Evolutionary conservation across 805 yeast genomes (phyloP).

Genomic region (Hanseniaspora guilliermondii): DNA sequence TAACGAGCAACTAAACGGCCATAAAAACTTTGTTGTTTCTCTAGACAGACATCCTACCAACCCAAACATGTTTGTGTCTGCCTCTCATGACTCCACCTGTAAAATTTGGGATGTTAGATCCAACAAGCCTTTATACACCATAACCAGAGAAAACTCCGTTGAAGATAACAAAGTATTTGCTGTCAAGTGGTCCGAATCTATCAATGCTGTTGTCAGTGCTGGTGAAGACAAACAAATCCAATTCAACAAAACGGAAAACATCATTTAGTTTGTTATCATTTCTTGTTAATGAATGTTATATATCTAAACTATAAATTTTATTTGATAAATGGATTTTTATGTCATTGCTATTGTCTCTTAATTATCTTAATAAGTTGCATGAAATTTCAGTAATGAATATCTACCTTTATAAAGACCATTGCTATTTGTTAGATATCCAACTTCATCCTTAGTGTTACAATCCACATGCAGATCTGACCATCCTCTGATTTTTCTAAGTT

Average conservation of each 20-base stretch:
- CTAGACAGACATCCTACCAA: conserved; percentile 64
- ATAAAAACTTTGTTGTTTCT: conserved; percentile 77
- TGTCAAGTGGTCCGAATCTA: conserved; percentile 64
- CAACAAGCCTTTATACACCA: conserved; percentile 65
- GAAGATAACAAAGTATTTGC: conserved; percentile 60
- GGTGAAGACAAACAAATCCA: conserved; percentile 91
- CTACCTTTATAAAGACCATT: conserved; percentile 66
- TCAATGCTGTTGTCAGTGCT: conserved; percentile 75
- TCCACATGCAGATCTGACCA: conserved; percentile 39
- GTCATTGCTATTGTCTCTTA: no score
- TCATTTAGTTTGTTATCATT: conserved; percentile 16
- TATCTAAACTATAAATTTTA: no score
- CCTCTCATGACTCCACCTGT: conserved; percentile 92
- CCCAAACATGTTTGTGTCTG: conserved; percentile 74
- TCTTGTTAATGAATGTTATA: background rate
- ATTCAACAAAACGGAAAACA: conserved; percentile 44
- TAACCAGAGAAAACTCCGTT: conserved; percentile 54
- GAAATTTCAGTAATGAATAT: conserved; percentile 46
- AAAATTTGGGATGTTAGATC: conserved; percentile 94
- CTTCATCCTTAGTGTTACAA: conserved; percentile 25
- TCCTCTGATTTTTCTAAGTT: conserved; percentile 45
- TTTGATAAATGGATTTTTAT: background rate
- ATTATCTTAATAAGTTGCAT: conserved; percentile 15
- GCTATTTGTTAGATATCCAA: conserved; percentile 47
- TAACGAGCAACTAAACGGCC: conserved; percentile 73